Evolutionary conservation across 2,329 filamentous ascomycete species (phyloP).

Genomic region (Knufia fluminis): DNA sequence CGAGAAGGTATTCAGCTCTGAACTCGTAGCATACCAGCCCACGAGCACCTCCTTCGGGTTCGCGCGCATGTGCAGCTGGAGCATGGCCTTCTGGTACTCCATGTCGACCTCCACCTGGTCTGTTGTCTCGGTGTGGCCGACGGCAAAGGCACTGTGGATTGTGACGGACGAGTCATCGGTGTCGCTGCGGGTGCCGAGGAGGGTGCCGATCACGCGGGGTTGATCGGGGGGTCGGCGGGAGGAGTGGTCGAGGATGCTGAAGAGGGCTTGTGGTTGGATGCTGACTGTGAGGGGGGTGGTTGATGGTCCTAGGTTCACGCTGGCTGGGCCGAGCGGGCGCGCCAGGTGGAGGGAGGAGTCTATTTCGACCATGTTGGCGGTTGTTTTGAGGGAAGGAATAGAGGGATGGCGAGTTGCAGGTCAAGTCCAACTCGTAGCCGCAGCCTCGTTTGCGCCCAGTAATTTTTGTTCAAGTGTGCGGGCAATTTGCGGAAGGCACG

Average conservation of each 20-base stretch:
- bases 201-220: conserved; percentile 90
- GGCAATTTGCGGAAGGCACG: conserved; percentile 5
- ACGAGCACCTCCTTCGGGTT: conserved; percentile 89
- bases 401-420: not conserved
- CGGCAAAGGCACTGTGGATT: conserved; percentile 92
- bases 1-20: conserved; percentile 96
- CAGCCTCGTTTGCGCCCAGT: conserved; percentile 7
- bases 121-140: conserved; percentile 94
- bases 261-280: conserved; percentile 43
- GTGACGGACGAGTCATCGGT: conserved; percentile 86
- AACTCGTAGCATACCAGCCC: conserved; percentile 96
- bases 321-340: conserved; percentile 76
- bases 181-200: conserved; percentile 86
- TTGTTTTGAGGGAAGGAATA: not conserved
- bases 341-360: conserved; percentile 92
- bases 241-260: conserved; percentile 75
- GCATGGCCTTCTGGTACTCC: conserved; percentile 99
- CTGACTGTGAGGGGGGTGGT: conserved; percentile 79
- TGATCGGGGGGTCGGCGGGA: conserved; percentile 84
- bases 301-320: conserved; percentile 68
- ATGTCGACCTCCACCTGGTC: conserved; percentile 99
- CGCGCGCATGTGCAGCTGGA: conserved; percentile 85
- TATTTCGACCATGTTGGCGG: conserved; percentile 64
- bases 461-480: conserved; percentile 9
- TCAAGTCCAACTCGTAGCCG: not conserved